Conservation (phyloP, 2,329 filamentous ascomycete genomes). For the Clonostachys byssicola region DNA sequence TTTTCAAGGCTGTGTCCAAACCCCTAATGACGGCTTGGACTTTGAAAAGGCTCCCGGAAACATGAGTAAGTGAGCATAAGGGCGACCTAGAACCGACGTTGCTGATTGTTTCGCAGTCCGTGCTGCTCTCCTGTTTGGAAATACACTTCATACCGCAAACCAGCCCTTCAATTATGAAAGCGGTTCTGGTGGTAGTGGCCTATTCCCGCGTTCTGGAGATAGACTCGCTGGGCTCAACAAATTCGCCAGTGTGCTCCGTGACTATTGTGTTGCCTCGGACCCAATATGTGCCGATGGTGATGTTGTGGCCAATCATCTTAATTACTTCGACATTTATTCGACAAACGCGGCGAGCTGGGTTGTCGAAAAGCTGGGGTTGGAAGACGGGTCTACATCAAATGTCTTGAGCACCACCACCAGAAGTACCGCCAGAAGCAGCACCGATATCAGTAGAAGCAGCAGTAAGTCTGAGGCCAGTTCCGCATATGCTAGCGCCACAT, state of each 20-base stretch:
- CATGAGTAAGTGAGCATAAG: slow-evolving; percentile 17
- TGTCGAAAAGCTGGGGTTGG: background rate
- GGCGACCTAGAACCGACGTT: background rate
- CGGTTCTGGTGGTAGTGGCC: slow-evolving; percentile 14
- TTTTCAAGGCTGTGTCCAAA: slow-evolving; percentile 20
- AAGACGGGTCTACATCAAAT: background rate
- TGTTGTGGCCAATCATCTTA: slow-evolving; percentile 21
- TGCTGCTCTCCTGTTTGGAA: slow-evolving; percentile 25
- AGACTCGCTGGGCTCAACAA: slow-evolving; percentile 18
- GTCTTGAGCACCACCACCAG: background rate
- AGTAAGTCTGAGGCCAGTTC: no score
- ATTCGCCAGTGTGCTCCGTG: slow-evolving; percentile 16
- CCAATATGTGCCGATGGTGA: slow-evolving; percentile 31
- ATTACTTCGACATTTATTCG: slow-evolving; percentile 27
- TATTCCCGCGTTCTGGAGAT: slow-evolving; percentile 20
- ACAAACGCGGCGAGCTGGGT: slow-evolving; percentile 9
- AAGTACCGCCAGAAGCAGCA: no score
- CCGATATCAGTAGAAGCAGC: no score
- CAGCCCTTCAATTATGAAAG: slow-evolving; percentile 24
- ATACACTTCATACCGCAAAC: slow-evolving; percentile 23
- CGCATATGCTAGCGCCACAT: no score
- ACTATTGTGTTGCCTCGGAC: slow-evolving; percentile 28
- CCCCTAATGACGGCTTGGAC: slow-evolving; percentile 15
- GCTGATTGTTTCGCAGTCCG: slow-evolving; percentile 9
- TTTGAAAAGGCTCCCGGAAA: slow-evolving; percentile 18